Evolutionary conservation across 495 filamentous ascomycete species (phyloP), one percentile per base, ranked within the genome.

Genomic region (Neurospora intermedia): DNA sequence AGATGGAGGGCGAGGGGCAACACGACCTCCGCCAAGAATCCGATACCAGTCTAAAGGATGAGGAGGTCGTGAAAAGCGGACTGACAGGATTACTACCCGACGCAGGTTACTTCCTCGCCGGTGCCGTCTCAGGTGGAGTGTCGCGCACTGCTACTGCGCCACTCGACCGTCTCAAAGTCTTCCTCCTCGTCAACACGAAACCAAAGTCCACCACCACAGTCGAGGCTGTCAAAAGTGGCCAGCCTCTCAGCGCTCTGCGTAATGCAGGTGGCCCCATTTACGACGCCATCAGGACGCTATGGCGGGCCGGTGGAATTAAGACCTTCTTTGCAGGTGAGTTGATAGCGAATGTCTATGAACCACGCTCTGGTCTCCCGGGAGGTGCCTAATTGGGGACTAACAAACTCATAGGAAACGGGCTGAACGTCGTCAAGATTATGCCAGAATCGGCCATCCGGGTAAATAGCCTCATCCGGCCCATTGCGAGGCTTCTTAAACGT

Each of bases 341-440:
- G 4, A 13, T 43, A 0, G 18, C 5, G 18, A 38, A 38, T 39
- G 1, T 9, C 11, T 23, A 31, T 62, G 7, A 16, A 48, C 40
- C 8, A 15, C 27, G 9, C 13, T 40, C 23, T 18, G 48, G 35
- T 15, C 73, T 73, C 42, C 71, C 38, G 13, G 40, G 41, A 6
- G n/a, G n/a, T 43, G 5, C 23, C 11, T 23, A 0, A 59, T 59
- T 31, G 23, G 46, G 20, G 35, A 69, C 83, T 87, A 70, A 88
- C 71, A 35, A 40, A 10, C n/a, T 42, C 76, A 7, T 43, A 98
- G 96, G 96, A 40, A 99, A 99, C 79, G 96, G 96, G 9, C 86
- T 99, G 73, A 99, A 99, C 78, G 95, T 98, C 11, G 78, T 98
- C 75, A 99, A 99, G 82, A 94, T 99, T 69, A 95, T 98, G 91